phyloP scores from a whole-genome alignment of 441 rosid genomes.

The Omphalea diandra region DNA sequence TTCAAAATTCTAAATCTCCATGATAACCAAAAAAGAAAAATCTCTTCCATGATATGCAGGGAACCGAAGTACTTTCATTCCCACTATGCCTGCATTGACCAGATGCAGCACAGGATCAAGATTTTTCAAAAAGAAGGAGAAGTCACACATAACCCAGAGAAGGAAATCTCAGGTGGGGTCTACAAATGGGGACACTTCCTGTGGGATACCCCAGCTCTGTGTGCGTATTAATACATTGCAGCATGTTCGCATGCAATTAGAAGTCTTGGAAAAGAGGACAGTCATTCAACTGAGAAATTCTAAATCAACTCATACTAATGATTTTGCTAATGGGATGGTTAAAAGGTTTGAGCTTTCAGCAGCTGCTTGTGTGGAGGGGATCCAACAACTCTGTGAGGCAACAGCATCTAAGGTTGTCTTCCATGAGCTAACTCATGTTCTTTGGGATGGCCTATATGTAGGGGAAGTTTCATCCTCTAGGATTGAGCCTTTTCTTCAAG shows the following conservation, averaged over 20 bases:
- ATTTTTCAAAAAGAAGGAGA: constrained; percentile 45
- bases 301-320: constrained; percentile 57
- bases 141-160: constrained; percentile 54
- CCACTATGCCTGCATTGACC: constrained; percentile 90
- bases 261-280: constrained; percentile 69
- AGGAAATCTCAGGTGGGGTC: constrained; percentile 48
- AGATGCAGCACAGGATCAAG: constrained; percentile 76
- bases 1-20: not conserved
- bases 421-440: constrained; percentile 77
- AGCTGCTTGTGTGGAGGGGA: constrained; percentile 77
- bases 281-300: constrained; percentile 78
- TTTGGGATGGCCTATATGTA: constrained; percentile 89
- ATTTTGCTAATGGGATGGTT: constrained; percentile 57
- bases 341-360: constrained; percentile 84
- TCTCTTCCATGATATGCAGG: constrained; percentile 64
- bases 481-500: constrained; percentile 76
- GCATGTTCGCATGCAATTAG: constrained; percentile 68
- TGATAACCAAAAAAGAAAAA: constrained; percentile 43
- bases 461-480: constrained; percentile 80
- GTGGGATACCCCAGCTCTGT: constrained; percentile 77
- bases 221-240: constrained; percentile 84
- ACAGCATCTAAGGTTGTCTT: constrained; percentile 77
- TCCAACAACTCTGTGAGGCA: constrained; percentile 85
- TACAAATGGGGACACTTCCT: constrained; percentile 54
- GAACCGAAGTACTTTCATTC: constrained; percentile 58